Conservation (phyloP, 2,329 filamentous ascomycete species). For the Arachnomyces sp. region DNA sequence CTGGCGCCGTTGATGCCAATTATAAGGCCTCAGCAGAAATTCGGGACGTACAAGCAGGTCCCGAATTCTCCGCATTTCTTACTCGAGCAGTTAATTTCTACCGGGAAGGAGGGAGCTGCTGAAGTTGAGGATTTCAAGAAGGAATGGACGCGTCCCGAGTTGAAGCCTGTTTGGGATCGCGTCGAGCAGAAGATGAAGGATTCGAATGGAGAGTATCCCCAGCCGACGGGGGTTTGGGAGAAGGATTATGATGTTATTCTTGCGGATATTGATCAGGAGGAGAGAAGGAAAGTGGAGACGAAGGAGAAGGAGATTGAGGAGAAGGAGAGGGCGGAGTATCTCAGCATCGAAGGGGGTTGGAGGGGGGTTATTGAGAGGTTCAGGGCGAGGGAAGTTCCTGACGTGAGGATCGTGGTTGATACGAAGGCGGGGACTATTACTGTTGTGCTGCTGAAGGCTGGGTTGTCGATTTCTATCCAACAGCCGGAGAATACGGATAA, state of each 20-base stretch:
- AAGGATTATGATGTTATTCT: constrained; percentile 31
- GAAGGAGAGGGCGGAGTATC: constrained; percentile 20
- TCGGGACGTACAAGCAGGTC: constrained; percentile 11
- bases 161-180: constrained; percentile 31
- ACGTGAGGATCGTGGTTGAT: constrained; percentile 21
- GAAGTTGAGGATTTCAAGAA: constrained; percentile 32
- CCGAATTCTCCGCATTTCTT: constrained; percentile 29
- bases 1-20: constrained; percentile 33
- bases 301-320: constrained; percentile 21
- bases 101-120: constrained; percentile 27
- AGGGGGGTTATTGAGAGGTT: constrained; percentile 26
- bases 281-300: constrained; percentile 21
- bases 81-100: constrained; percentile 25
- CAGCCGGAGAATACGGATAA: constrained; percentile 14
- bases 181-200: constrained; percentile 30
- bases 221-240: constrained; percentile 32
- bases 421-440: constrained; percentile 19
- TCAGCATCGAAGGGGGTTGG: constrained; percentile 26
- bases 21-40: constrained; percentile 22
- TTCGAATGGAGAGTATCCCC: constrained; percentile 28
- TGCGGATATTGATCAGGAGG: constrained; percentile 22
- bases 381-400: constrained; percentile 17
- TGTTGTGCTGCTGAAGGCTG: constrained; percentile 25
- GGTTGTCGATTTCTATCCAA: constrained; percentile 27
- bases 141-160: constrained; percentile 33